Evolutionary conservation across 139 green algal species (phyloP).

Genomic region (Chlamydomonas eustigma): DNA sequence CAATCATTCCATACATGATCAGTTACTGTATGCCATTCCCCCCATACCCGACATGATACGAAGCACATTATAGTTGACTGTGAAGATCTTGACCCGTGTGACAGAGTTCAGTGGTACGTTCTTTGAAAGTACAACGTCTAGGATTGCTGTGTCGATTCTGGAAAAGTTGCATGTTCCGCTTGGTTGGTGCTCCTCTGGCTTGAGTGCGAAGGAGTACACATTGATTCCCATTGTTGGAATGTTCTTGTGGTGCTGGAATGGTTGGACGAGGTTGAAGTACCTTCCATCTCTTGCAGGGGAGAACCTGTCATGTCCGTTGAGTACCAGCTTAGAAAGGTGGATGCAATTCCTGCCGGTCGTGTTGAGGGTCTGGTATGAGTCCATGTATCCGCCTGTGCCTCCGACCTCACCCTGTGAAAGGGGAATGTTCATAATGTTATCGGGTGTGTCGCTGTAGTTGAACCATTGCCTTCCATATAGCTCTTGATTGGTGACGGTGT

Average conservation of each 20-base stretch:
- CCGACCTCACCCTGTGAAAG: background rate
- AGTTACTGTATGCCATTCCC: conserved; percentile 13
- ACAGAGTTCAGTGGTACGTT: background rate
- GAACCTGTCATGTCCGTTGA: conserved; percentile 25
- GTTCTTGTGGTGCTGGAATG: conserved; percentile 27
- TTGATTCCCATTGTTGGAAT: conserved; percentile 18
- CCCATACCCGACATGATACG: conserved; percentile 20
- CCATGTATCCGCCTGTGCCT: background rate
- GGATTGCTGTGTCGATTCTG: conserved; percentile 23
- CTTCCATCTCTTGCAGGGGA: conserved; percentile 4
- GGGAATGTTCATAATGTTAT: background rate
- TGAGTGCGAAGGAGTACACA: conserved; percentile 21
- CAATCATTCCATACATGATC: too few species aligned
- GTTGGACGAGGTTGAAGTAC: conserved; percentile 25
- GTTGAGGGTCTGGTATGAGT: background rate
- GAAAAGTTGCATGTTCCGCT: conserved; percentile 28
- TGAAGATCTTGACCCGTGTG: conserved; percentile 4
- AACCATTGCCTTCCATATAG: conserved; percentile 12
- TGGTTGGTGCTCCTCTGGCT: conserved; percentile 17
- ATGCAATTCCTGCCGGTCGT: conserved; percentile 5
- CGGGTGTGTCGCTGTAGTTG: conserved; percentile 16
- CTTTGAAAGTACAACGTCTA: conserved; percentile 11
- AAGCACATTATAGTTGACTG: conserved; percentile 21
- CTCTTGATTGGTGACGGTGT: background rate
- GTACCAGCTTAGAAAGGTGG: background rate